Percentiles rank a stretch among this genome's conserved stretches.
Conservation (phyloP, 129 eudicot species). For the Tagetes erecta region DNA sequence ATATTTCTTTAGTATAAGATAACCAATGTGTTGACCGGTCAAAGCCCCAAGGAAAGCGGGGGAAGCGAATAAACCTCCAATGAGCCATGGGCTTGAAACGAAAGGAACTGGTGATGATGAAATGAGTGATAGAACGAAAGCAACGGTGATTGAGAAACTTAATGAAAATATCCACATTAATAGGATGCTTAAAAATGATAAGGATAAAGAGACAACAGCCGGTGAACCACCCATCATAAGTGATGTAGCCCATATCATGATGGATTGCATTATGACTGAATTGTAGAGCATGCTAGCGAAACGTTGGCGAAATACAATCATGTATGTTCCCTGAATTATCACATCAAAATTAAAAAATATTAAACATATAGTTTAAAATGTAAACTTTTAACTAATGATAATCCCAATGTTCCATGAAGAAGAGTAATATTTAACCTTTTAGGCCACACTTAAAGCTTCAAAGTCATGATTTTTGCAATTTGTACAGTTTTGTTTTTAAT, state of each 20-base stretch:
- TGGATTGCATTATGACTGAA: constrained; percentile 75
- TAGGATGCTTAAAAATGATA: constrained; percentile 65
- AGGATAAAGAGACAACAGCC: constrained; percentile 54
- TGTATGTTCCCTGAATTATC: constrained; percentile 71
- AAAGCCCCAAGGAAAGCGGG: constrained; percentile 96
- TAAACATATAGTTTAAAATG: background rate
- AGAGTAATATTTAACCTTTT: constrained; percentile 5
- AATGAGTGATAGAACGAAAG: constrained; percentile 59
- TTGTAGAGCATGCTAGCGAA: constrained; percentile 74
- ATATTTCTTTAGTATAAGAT: constrained; percentile 41
- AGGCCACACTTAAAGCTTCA: background rate
- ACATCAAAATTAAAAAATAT: constrained; percentile 7
- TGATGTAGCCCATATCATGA: constrained; percentile 73
- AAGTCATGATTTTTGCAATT: constrained; percentile 5
- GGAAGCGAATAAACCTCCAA: constrained; percentile 60
- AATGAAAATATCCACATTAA: constrained; percentile 81
- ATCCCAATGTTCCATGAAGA: background rate
- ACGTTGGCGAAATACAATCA: constrained; percentile 72
- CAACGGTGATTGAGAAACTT: constrained; percentile 53
- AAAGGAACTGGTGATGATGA: constrained; percentile 78
- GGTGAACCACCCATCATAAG: constrained; percentile 76
- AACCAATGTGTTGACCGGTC: constrained; percentile 84
- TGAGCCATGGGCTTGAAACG: constrained; percentile 75
- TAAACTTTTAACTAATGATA: background rate
- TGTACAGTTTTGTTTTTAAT: background rate